Base-by-base conservation (phyloP, 169 alveolate genomes). In the Cryptosporidium andersoni region DNA sequence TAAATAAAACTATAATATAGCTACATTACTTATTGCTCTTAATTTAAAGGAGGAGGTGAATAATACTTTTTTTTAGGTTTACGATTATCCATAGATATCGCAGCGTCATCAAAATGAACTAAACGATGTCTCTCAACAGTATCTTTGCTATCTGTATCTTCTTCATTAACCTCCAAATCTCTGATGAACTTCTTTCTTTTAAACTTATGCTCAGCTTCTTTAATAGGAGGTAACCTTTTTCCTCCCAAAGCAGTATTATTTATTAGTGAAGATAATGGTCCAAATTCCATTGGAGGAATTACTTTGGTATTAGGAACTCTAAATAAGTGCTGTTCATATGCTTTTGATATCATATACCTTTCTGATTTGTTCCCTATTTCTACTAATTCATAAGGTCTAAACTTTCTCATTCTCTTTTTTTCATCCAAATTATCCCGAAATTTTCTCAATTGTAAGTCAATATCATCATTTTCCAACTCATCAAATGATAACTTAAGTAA, bases 281-380 rank as follows among this genome's bases (percentile, higher is more conserved):
- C 81, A 51, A 66, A 66, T 34, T 66, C 81, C 40, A 39, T 34
- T 0, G 40, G 9, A 12, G 39, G 16, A 1, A 7, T 34, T 45
- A 58, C 12, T 2, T 37, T 66, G 0, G 25, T 36, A 2, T 11
- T 14, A 7, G 12, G 36, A 14, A 37, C 51, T 16, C 64, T 49
- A 45, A 49, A 49, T 64, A 66, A 36, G 48, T 66, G 37, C 7
- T 49, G 3, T 66, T 66, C 51, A 66, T 66, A 66, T 7, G 81
- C 81, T 9, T 25, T n/a, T 11, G 60, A 42, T 16, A 66, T 64
- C 40, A 62, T 48, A 34, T 66, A 64, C 8, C 49, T 66, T 3
- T 25, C 49, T 9, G 64, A 48, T 5, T 66, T 64, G 51, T 66
- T 51, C 1, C 37, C 48, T 9, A 52, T 43, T 11, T 16, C n/a